A percentile compares a stretch with the other conserved stretches of the same genome.
These are phyloP conservation scores for Neoarthrinium moseri DNA, from an alignment of 2,329 filamentous ascomycete genomes.

Conservation along the genomic window DNA sequence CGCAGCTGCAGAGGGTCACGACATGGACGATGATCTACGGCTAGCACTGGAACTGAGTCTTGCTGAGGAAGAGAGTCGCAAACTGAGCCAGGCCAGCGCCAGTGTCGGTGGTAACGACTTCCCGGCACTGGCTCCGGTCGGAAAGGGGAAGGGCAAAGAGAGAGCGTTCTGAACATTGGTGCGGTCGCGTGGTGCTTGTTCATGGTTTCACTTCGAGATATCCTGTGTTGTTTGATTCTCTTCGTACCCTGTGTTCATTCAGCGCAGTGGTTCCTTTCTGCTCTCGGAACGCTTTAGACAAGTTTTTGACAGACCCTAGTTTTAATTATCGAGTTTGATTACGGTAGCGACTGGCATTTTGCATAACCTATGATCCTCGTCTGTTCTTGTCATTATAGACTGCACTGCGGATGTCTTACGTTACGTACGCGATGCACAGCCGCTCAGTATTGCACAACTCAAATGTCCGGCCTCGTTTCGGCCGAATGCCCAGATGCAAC, in stretches of 20 bases:
- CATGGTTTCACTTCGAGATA: conserved; percentile 12
- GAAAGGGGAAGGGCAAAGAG: conserved; percentile 23
- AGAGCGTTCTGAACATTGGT: too few species aligned
- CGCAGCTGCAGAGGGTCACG: conserved; percentile 9
- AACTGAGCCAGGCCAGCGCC: conserved; percentile 15
- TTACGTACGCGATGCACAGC: too few species aligned
- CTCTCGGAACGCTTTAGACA: neutral
- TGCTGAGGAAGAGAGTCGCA: conserved; percentile 48
- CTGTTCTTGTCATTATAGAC: too few species aligned
- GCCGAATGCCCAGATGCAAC: too few species aligned
- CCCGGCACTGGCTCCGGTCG: conserved; percentile 21
- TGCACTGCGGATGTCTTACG: too few species aligned
- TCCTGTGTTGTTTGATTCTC: conserved; percentile 6
- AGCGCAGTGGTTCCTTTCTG: neutral
- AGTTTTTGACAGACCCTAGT: neutral
- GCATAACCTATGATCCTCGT: too few species aligned
- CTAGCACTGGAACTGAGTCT: conserved; percentile 61
- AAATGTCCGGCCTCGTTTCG: too few species aligned
- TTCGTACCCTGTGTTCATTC: neutral
- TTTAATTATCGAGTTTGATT: too few species aligned
- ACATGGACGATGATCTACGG: conserved; percentile 56
- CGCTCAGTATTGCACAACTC: too few species aligned
- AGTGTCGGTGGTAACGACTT: conserved; percentile 24
- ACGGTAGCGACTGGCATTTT: too few species aligned
- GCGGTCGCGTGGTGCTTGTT: neutral